These are phyloP conservation scores for Talaromyces rugulosus DNA, from an alignment of 2,329 filamentous ascomycete genomes.

Conservation along the genomic window DNA sequence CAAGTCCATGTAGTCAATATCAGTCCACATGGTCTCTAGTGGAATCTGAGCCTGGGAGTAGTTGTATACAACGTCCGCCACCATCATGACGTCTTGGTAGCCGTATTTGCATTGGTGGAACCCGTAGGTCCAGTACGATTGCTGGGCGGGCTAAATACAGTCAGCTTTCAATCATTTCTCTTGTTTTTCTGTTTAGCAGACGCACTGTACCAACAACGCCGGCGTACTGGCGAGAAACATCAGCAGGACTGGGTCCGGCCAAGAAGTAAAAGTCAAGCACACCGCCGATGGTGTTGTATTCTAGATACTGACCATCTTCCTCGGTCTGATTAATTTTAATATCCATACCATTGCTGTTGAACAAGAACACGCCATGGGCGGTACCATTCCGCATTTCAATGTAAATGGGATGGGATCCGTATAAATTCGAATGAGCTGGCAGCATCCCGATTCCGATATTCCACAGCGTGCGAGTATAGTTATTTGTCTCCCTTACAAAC, in stretches of 20 bases:
- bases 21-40: conserved; percentile 44
- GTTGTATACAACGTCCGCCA: conserved; percentile 41
- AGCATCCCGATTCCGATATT: conserved; percentile 62
- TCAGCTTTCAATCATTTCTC: not conserved
- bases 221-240: conserved; percentile 58
- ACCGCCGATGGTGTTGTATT: conserved; percentile 76
- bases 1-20: conserved; percentile 40
- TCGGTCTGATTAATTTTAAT: conserved; percentile 65
- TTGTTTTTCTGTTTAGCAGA: not conserved
- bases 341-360: conserved; percentile 75
- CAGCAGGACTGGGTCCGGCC: conserved; percentile 54
- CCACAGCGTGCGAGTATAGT: conserved; percentile 68
- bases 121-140: conserved; percentile 76
- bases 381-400: conserved; percentile 61
- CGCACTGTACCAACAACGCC: conserved; percentile 45
- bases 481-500: conserved; percentile 62
- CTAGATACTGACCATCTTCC: conserved; percentile 60
- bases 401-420: conserved; percentile 70
- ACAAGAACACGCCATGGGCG: conserved; percentile 63
- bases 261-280: conserved; percentile 71
- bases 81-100: conserved; percentile 48
- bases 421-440: conserved; percentile 62
- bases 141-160: conserved; percentile 58
- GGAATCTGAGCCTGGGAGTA: conserved; percentile 40
- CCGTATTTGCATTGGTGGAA: conserved; percentile 62